These are phyloP conservation scores for Candida argentea DNA, from an alignment of 805 yeast genomes.

Conservation along the genomic window DNA sequence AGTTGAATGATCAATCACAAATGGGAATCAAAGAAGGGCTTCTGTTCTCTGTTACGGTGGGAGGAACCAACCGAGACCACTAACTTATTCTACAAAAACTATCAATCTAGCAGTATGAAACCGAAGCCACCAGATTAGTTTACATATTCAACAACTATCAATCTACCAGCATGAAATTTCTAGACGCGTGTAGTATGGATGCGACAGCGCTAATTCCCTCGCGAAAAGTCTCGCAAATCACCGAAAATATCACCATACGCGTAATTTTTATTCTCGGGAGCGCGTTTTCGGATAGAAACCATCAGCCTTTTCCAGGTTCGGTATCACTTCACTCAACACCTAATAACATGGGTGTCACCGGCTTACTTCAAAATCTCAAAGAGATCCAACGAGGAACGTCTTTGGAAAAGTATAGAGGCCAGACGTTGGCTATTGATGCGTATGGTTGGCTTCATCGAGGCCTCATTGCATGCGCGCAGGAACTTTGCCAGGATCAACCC, in stretches of 20 bases:
- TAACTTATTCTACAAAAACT: slow-evolving; percentile 1
- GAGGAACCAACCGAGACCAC: slow-evolving; percentile 21
- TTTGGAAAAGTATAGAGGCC: slow-evolving; percentile 55
- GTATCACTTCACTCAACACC: too few relatives aligned
- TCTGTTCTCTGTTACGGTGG: slow-evolving; percentile 28
- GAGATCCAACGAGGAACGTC: slow-evolving; percentile 55
- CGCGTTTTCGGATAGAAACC: too few relatives aligned
- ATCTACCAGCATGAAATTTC: too few relatives aligned
- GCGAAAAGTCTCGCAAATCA: too few relatives aligned
- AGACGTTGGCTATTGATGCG: slow-evolving; percentile 85
- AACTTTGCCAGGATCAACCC: slow-evolving; percentile 59
- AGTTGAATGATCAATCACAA: slow-evolving; percentile 9
- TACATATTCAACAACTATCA: too few relatives aligned
- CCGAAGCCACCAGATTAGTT: too few relatives aligned
- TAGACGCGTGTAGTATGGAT: too few relatives aligned
- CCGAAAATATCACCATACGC: too few relatives aligned
- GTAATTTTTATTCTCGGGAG: too few relatives aligned
- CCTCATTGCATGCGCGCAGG: slow-evolving; percentile 72
- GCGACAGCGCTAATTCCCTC: too few relatives aligned
- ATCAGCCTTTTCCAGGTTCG: too few relatives aligned
- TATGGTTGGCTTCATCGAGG: slow-evolving; percentile 95
- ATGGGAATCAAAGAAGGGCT: slow-evolving; percentile 29
- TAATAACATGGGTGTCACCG: slow-evolving; percentile 90
- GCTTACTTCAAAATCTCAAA: slow-evolving; percentile 70
- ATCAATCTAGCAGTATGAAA: too few relatives aligned